Evolutionary conservation across 1,139 yeast genomes (phyloP).

Genomic region (Lodderomyces pseudojiufengensis): DNA sequence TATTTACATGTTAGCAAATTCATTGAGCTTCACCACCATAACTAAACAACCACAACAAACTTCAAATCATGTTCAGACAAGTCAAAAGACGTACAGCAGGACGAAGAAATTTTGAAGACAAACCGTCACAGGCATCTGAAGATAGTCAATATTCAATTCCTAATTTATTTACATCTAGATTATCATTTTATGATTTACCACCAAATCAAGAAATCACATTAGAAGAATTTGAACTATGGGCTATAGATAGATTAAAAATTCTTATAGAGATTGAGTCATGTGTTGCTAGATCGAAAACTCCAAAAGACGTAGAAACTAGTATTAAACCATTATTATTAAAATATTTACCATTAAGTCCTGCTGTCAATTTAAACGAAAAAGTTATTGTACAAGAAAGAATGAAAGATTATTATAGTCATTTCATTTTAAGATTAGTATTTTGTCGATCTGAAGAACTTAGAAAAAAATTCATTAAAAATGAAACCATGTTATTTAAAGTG

Average conservation of each 20-base stretch:
- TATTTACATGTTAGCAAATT: not conserved
- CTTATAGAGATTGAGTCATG: slow-evolving; percentile 82
- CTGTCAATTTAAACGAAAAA: slow-evolving; percentile 20
- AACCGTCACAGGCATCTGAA: slow-evolving; percentile 24
- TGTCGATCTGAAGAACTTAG: slow-evolving; percentile 88
- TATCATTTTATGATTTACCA: slow-evolving; percentile 68
- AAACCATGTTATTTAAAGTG: slow-evolving; percentile 66
- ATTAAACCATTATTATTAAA: slow-evolving; percentile 66
- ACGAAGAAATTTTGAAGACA: slow-evolving; percentile 60
- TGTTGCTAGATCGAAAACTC: slow-evolving; percentile 57
- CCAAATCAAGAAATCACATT: slow-evolving; percentile 83
- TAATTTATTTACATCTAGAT: slow-evolving; percentile 26
- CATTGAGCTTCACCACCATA: no score
- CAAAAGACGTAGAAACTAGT: slow-evolving; percentile 61
- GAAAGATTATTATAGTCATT: slow-evolving; percentile 92
- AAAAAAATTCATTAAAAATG: slow-evolving; percentile 72
- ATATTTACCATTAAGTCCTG: slow-evolving; percentile 56
- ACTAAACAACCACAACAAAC: no score
- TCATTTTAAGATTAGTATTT: slow-evolving; percentile 79
- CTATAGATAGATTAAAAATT: slow-evolving; percentile 82
- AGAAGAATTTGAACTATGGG: slow-evolving; percentile 94
- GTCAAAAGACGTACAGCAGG: slow-evolving; percentile 74
- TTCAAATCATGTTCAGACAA: slow-evolving; percentile 60
- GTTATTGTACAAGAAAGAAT: slow-evolving; percentile 52
- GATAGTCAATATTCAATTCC: slow-evolving; percentile 23